A percentile compares a stretch with the other conserved stretches of the same genome.
These are phyloP conservation scores for Chamaecrista fasciculata DNA, from an alignment of 306 rosid species.

Conservation along the genomic window DNA sequence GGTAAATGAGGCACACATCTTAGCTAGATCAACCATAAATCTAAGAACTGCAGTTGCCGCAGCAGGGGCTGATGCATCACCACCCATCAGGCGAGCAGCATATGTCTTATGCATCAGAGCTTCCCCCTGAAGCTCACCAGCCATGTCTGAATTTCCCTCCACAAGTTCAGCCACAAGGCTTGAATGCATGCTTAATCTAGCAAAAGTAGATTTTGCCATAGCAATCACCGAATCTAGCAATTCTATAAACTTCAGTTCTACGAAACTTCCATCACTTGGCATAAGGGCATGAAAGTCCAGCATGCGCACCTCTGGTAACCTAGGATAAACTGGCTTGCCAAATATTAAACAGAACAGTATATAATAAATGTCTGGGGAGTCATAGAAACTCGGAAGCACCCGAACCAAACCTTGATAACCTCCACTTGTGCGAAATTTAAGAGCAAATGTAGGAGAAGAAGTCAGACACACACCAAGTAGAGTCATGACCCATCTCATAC, in stretches of 20 bases:
- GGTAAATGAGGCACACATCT: conserved; percentile 90
- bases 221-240: conserved; percentile 89
- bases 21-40: conserved; percentile 98
- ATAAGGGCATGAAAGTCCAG: conserved; percentile 97
- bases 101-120: conserved; percentile 99
- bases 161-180: conserved; percentile 99
- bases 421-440: conserved; percentile 94
- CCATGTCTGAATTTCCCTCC: conserved; percentile 90
- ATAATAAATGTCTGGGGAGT: conserved; percentile 97
- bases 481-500: conserved; percentile 99
- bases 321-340: conserved; percentile 95
- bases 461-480: conserved; percentile 96
- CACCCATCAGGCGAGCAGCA: conserved; percentile 99
- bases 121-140: conserved; percentile 99
- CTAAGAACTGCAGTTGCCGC: conserved; percentile 96
- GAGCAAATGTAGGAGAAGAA: conserved; percentile 89
- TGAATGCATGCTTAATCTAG: conserved; percentile 82
- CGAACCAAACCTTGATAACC: conserved; percentile 91
- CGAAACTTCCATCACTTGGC: conserved; percentile 82
- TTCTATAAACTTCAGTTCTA: conserved; percentile 75
- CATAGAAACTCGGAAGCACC: conserved; percentile 93
- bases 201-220: conserved; percentile 92
- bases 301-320: conserved; percentile 99
- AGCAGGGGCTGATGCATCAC: conserved; percentile 98
- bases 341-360: conserved; percentile 93